Evolutionary conservation across 2,329 filamentous ascomycete species (phyloP).

Genomic region (Aspergillus sp.): DNA sequence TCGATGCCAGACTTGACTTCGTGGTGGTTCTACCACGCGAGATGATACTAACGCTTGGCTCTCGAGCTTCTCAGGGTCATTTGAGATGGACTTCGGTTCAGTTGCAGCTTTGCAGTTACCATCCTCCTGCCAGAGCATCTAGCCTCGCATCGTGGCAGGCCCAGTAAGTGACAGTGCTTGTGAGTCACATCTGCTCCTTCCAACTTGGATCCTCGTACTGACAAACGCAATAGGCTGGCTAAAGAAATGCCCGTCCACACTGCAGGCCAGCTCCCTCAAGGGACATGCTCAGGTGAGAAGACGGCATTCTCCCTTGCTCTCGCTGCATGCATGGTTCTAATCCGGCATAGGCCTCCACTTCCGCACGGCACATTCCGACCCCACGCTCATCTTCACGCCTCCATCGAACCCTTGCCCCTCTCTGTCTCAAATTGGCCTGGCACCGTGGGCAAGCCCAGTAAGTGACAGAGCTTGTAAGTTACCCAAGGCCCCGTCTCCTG

Average conservation of each 20-base stretch:
- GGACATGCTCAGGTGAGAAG: not conserved
- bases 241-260: conserved; percentile 7
- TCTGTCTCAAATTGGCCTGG: conserved; percentile 6
- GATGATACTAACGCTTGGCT: not conserved
- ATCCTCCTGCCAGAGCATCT: not conserved
- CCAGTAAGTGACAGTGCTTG: conserved; percentile 22
- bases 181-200: conserved; percentile 1
- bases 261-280: not conserved
- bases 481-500: not conserved
- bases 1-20: not conserved
- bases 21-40: not conserved
- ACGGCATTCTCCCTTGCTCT: not conserved
- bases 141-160: conserved; percentile 15
- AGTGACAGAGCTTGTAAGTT: conserved; percentile 18
- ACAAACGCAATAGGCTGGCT: conserved; percentile 14
- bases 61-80: not conserved
- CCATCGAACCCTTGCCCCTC: not conserved
- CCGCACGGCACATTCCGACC: not conserved
- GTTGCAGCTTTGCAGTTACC: not conserved
- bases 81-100: not conserved
- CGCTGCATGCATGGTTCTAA: not conserved
- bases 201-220: not conserved
- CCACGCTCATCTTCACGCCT: not conserved
- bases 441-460: conserved; percentile 19
- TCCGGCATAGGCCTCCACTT: not conserved